A percentile compares a stretch with the other conserved stretches of the same genome.
Conservation (phyloP, 75 land plant genomes). For the Picea sitchensis region DNA sequence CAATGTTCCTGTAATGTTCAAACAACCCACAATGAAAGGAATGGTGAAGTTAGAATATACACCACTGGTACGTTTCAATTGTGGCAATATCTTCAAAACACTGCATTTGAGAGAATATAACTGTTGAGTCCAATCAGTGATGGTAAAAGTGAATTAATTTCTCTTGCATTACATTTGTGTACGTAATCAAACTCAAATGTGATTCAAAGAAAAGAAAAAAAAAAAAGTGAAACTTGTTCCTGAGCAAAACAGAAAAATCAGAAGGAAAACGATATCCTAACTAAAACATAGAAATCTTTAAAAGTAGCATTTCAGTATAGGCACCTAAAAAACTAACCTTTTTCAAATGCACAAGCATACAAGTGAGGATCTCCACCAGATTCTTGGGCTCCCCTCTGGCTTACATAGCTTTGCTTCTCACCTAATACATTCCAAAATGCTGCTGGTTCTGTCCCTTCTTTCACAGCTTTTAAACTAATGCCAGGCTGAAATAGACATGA, state of each 20-base stretch:
- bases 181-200: no score
- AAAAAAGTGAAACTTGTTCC: no score
- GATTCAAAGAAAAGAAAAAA: no score
- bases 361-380: slow-evolving; percentile 77
- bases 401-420: slow-evolving; percentile 72
- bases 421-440: slow-evolving; percentile 88
- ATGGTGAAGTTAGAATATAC: not conserved
- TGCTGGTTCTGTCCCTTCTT: slow-evolving; percentile 91
- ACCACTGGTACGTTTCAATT: not conserved
- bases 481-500: slow-evolving; percentile 49
- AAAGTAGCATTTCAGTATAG: no score
- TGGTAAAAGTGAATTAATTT: not conserved
- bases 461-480: slow-evolving; percentile 57
- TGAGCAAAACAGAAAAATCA: no score
- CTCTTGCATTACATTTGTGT: no score
- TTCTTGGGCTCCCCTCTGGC: slow-evolving; percentile 64
- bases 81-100: not conserved
- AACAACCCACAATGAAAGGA: slow-evolving; percentile 1
- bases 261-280: no score
- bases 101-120: not conserved
- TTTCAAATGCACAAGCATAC: not conserved
- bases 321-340: no score
- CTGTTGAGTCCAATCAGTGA: not conserved
- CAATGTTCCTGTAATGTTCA: slow-evolving; percentile 8
- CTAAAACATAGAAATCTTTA: no score